Conservation (phyloP, 176 grass and related monocot genomes). For the Avena atlantica region DNA sequence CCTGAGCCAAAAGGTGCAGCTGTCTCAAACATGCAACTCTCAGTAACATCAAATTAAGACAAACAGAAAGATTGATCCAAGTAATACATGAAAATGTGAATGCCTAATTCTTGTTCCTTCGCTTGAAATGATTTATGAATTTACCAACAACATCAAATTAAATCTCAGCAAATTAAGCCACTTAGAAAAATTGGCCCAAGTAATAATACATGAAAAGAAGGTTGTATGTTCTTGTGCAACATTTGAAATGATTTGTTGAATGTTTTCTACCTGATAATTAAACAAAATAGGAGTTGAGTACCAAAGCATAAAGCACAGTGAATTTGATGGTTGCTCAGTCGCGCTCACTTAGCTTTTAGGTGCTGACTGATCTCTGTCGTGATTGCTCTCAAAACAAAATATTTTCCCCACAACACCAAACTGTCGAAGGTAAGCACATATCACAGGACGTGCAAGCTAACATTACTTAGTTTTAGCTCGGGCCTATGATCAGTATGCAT, state of each 20-base stretch:
- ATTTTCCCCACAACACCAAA: slow-evolving; percentile 77
- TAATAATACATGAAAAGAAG: slow-evolving; percentile 4
- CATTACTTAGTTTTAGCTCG: no score
- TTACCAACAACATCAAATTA: no score
- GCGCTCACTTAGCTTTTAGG: slow-evolving; percentile 78
- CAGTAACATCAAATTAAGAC: no score
- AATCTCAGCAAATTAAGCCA: slow-evolving; percentile 37
- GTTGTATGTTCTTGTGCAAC: neutral
- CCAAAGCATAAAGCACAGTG: neutral
- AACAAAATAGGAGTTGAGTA: slow-evolving; percentile 33
- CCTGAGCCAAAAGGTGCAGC: no score
- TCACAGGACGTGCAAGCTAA: neutral
- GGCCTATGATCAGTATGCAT: no score
- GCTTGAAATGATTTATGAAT: no score
- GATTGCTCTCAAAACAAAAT: slow-evolving; percentile 69
- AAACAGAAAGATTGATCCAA: no score
- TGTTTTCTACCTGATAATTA: slow-evolving; percentile 33
- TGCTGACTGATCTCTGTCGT: slow-evolving; percentile 87
- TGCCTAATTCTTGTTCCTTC: no score
- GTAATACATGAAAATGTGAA: no score
- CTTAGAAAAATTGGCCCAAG: slow-evolving; percentile 1
- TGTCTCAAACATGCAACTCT: no score
- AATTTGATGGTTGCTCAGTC: slow-evolving; percentile 46
- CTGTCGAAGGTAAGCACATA: slow-evolving; percentile 38
- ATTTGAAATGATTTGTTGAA: no score